Evolutionary conservation across 192 early-diverging fungal species (phyloP).

Genomic region (Backusella sp.): DNA sequence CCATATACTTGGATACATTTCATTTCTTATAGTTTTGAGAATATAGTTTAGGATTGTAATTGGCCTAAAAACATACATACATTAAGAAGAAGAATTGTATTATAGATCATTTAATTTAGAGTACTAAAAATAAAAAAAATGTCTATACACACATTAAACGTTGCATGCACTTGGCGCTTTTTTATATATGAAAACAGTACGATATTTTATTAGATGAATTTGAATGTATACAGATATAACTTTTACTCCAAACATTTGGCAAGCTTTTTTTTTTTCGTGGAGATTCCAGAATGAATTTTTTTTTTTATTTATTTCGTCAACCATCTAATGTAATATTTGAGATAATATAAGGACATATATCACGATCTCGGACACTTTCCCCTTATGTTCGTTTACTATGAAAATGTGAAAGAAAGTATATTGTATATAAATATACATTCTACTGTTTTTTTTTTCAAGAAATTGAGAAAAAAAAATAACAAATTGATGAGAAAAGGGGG

Average conservation of each 20-base stretch:
- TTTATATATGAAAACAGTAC: background rate
- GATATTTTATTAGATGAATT: too few species aligned
- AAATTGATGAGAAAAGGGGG: too few species aligned
- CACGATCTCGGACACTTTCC: too few species aligned
- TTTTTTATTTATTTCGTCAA: background rate
- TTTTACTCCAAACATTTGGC: background rate
- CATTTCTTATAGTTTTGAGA: background rate
- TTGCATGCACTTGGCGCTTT: background rate
- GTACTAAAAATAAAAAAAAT: background rate
- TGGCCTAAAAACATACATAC: background rate
- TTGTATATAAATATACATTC: too few species aligned
- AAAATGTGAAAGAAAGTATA: too few species aligned
- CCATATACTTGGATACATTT: too few species aligned
- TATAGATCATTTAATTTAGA: background rate
- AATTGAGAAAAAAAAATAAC: too few species aligned
- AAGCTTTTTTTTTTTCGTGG: background rate
- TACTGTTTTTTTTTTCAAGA: too few species aligned
- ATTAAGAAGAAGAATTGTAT: background rate
- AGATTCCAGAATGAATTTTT: too few species aligned
- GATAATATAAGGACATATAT: background rate
- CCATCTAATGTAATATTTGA: background rate
- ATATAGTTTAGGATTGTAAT: background rate
- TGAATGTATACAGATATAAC: background rate
- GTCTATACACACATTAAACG: background rate
- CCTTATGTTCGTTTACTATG: too few species aligned